Evolutionary conservation across 345 rosid species (phyloP).

Genomic region (Mercurialis annua): DNA sequence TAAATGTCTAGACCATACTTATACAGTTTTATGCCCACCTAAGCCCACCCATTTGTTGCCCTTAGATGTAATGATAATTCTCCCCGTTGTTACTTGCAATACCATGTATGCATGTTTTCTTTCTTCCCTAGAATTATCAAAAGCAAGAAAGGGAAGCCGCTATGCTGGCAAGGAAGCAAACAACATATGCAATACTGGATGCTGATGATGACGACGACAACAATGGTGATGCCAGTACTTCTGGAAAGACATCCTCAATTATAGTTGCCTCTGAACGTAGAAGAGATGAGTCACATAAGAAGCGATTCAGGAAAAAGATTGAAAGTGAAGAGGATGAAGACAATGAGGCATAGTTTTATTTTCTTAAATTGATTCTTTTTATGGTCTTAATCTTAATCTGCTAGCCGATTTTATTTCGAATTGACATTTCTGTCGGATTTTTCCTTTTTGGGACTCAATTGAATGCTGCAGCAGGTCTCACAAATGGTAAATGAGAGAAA

Average conservation of each 20-base stretch:
- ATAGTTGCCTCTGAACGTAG: slow-evolving; percentile 33
- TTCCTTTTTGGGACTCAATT: slow-evolving; percentile 4
- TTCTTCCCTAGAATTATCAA: slow-evolving; percentile 54
- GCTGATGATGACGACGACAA: slow-evolving; percentile 59
- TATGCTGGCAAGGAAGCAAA: slow-evolving; percentile 68
- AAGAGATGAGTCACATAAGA: slow-evolving; percentile 46
- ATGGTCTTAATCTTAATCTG: slow-evolving; percentile 21
- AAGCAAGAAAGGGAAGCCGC: slow-evolving; percentile 88
- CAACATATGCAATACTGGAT: slow-evolving; percentile 62
- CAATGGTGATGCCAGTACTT: slow-evolving; percentile 20
- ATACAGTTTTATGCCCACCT: no score
- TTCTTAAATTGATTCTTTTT: slow-evolving; percentile 16
- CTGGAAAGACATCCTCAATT: slow-evolving; percentile 29
- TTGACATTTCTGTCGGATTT: background rate
- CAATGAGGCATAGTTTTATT: slow-evolving; percentile 53
- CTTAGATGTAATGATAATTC: no score
- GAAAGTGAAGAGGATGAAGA: slow-evolving; percentile 68
- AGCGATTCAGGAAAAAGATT: slow-evolving; percentile 81
- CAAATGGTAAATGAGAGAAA: slow-evolving; percentile 44
- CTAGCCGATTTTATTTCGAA: slow-evolving; percentile 19
- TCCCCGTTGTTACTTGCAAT: background rate
- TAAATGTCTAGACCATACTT: no score
- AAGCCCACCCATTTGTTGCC: no score
- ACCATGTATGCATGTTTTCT: background rate
- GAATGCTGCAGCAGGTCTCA: slow-evolving; percentile 47